Evolutionary conservation across 1,284 basidiomycete species (phyloP).

Genomic region (Apiotrichum siamense): DNA sequence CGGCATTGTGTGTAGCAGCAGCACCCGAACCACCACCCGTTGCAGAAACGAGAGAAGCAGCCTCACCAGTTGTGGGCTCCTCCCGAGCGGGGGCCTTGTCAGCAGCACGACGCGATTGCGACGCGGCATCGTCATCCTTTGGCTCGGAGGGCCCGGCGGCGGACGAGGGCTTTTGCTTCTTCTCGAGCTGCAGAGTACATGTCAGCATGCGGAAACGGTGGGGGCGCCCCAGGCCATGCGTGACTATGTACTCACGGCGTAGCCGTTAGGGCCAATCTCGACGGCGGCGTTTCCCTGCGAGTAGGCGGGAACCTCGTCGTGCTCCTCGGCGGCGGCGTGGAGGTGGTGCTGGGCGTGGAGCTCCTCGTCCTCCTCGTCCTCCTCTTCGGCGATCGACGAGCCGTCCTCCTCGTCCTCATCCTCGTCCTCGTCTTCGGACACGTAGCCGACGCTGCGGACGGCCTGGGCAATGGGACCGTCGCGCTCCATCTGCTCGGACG

Average conservation of each 20-base stretch:
- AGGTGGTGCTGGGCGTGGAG: constrained; percentile 41
- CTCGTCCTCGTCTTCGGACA: constrained; percentile 64
- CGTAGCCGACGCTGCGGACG: constrained; percentile 70
- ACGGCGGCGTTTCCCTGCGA: constrained; percentile 45
- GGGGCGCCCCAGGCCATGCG: no score
- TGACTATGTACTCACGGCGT: constrained; percentile 56
- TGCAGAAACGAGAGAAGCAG: not conserved
- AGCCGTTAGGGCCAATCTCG: constrained; percentile 62
- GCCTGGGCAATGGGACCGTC: constrained; percentile 89
- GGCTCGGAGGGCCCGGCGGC: constrained; percentile 15
- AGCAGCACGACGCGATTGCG: constrained; percentile 35
- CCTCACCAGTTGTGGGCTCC: constrained; percentile 45
- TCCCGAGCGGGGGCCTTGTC: constrained; percentile 45
- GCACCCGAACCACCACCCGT: not conserved
- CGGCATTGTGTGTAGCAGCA: not conserved
- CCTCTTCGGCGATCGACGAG: constrained; percentile 68
- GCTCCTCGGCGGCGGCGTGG: constrained; percentile 57
- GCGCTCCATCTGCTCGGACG: constrained; percentile 88
- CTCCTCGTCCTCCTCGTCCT: constrained; percentile 54
- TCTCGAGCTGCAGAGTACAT: constrained; percentile 20
- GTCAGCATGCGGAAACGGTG: not conserved
- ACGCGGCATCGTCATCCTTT: not conserved
- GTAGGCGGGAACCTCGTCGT: constrained; percentile 50
- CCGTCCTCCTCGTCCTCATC: constrained; percentile 62
- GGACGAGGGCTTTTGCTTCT: constrained; percentile 22